Evolutionary conservation across 2,329 filamentous ascomycete genomes (phyloP), one percentile per base, ranked within the genome.

Genomic region (Paecilomyces dactylethromorphus): DNA sequence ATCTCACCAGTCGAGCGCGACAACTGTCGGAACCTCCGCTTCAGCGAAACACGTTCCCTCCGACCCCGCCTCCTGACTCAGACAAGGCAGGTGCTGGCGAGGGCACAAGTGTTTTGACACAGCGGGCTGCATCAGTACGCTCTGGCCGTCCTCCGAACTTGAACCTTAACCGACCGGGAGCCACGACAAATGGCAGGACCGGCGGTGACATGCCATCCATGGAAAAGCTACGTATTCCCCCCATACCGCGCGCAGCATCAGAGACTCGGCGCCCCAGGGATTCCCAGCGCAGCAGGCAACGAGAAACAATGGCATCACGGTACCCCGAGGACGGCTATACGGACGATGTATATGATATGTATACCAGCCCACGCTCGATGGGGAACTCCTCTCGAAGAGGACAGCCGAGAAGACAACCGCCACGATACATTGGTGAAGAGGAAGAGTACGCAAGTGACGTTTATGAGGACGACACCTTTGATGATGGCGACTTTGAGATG

Each of bases 51-150:
- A 84, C 93, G 62, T 97, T 97, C 78, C 94, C 94, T 18, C 94
- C 94, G n/a, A 97, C 94, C n/a, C 94, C 94, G 49, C 94, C 94
- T 6, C 94, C 94, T 5, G 94, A 99, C 79, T 84, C 85, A 62
- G 92, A 97, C 65, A 88, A 87, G 68, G 74, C 66, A 13, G 60
- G 61, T 10, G 54, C 59, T 15, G 53, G 56, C 33, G 68, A 66
- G 45, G 69, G 65, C 51, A 61, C 62, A 51, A 62, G 61, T 29
- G 62, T 59, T 66, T 74, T 68, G 60, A 78, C 69, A 71, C 75
- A 68, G 64, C 76, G 83, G 56, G 76, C 79, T 22, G 76, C 78
- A 26, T 82, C 81, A 54, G 76, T 80, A 63, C 74, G 80, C 62
- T 73, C 77, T 54, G 73, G 73, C 63, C 74, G 78, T 54, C 76